Conservation (phyloP, 225 moss, liverwort and hornwort species). For the Bryum argenteum region DNA sequence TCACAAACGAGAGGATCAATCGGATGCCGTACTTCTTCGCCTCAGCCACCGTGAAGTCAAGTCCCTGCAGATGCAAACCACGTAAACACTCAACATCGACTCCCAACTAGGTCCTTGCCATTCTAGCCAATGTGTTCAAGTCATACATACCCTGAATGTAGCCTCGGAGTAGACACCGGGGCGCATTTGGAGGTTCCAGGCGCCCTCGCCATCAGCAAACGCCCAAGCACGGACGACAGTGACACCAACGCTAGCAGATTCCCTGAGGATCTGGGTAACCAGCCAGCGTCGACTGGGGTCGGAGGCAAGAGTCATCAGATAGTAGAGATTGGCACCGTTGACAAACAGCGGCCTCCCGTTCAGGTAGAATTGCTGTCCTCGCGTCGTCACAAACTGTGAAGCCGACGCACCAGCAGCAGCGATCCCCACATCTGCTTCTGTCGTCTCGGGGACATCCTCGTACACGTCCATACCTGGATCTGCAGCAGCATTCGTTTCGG, state of each 20-base stretch:
- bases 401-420: conserved; percentile 7
- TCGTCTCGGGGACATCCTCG: background rate
- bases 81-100: background rate
- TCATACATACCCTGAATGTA: conserved; percentile 42
- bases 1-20: conserved; percentile 56
- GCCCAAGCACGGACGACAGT: conserved; percentile 76
- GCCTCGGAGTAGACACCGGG: conserved; percentile 67
- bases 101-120: background rate
- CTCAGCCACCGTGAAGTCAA: conserved; percentile 56
- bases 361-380: conserved; percentile 55
- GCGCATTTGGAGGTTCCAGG: conserved; percentile 50
- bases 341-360: conserved; percentile 52
- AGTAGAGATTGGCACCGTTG: conserved; percentile 69
- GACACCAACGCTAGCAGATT: conserved; percentile 48
- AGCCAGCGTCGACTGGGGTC: conserved; percentile 18
- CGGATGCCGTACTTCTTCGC: conserved; percentile 64
- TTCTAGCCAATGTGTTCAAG: background rate
- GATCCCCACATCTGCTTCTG: conserved; percentile 10
- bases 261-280: conserved; percentile 46
- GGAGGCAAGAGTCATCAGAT: conserved; percentile 56
- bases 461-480: background rate
- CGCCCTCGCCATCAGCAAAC: conserved; percentile 55
- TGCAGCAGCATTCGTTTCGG: background rate
- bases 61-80: conserved; percentile 34
- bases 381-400: conserved; percentile 38